Evolutionary conservation across 2,329 filamentous ascomycete species (phyloP).

Genomic region (Lasiodiplodia sp.): DNA sequence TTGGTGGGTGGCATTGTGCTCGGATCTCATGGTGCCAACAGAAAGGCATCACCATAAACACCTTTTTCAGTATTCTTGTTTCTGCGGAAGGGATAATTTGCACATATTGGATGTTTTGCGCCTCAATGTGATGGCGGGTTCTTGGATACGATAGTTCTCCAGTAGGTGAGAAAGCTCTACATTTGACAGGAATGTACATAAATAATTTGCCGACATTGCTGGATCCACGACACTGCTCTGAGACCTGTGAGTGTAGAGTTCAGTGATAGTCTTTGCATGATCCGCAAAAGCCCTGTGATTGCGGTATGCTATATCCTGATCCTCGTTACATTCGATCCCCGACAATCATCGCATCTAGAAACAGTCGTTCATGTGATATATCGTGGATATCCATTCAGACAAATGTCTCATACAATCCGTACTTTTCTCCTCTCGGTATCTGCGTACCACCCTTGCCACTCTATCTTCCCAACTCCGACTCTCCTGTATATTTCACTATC

Average conservation of each 20-base stretch:
- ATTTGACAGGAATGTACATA: too few species aligned
- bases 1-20: not conserved
- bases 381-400: not conserved
- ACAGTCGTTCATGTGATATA: not conserved
- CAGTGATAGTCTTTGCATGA: too few species aligned
- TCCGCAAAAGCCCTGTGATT: not conserved
- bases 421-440: constrained; percentile 11
- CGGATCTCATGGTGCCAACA: not conserved
- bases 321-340: not conserved
- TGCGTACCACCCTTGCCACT: constrained; percentile 28
- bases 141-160: not conserved
- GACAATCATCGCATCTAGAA: not conserved
- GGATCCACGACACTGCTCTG: too few species aligned
- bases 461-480: constrained; percentile 33
- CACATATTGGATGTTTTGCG: not conserved
- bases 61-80: not conserved
- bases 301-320: not conserved
- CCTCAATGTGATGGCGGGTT: not conserved
- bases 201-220: too few species aligned
- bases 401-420: constrained; percentile 7
- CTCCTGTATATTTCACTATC: constrained; percentile 29
- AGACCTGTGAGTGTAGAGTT: too few species aligned
- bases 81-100: not conserved
- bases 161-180: not conserved
- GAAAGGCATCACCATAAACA: not conserved